Evolutionary conservation across 2,329 filamentous ascomycete genomes (phyloP), one percentile per base, ranked within the genome.

Genomic region (Coccinonectria pachysandricola): DNA sequence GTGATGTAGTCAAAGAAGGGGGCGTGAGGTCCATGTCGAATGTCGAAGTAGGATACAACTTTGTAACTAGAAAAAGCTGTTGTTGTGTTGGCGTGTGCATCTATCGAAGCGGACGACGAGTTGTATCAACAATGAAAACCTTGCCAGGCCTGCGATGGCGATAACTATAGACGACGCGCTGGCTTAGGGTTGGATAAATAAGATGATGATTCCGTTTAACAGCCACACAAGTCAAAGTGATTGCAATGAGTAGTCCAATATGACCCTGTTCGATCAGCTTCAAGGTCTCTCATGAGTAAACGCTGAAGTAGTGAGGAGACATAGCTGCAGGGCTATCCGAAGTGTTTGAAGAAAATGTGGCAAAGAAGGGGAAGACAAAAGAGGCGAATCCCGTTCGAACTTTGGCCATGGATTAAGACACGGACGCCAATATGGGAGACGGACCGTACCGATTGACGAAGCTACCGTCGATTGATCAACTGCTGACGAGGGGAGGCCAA

Each of bases 1-100:
- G 32, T 56, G 64, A 49, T 23, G 40, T 46, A 32, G 56, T 62
- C 31, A 65, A 52, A 23, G 62, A 55, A 28, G 60, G 62, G 40
- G 64, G 64, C 49, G 62, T 62, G 39, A 60, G 53, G 48, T 65
- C 63, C 64, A 68, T 68, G 50, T 46, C 45, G 43, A 47, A 48
- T n/a, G n/a, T n/a, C n/a, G n/a, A n/a, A n/a, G n/a, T n/a, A n/a
- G n/a, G n/a, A n/a, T n/a, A n/a, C n/a, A n/a, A n/a, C n/a, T n/a
- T n/a, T n/a, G n/a, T n/a, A n/a, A n/a, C n/a, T n/a, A n/a, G n/a
- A n/a, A n/a, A n/a, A n/a, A n/a, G n/a, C n/a, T n/a, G 32, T 36
- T 32, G 40, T 40, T 39, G 28, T 31, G 37, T n/a, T 37, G 41
- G 35, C 36, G 32, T 34, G 36, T 25, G 35, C 26, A 27, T 35